Conservation (phyloP, 768 basidiomycete genomes). For the Coprinopsis strossmayeri region DNA sequence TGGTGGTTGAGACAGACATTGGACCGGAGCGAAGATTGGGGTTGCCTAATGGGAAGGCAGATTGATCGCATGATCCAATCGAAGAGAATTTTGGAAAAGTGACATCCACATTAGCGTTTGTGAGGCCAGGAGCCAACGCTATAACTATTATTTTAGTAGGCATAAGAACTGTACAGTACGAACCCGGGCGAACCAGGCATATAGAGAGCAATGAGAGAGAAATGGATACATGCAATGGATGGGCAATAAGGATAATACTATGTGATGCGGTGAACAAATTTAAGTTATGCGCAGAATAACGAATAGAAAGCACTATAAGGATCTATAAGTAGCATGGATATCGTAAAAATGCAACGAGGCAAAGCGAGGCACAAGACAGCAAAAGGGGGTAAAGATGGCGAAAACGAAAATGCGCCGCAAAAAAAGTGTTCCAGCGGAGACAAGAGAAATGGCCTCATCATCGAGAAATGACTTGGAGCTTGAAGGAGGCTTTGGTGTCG, state of each 20-base stretch:
- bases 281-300: constrained; percentile 14
- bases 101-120: not conserved
- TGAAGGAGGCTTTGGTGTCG: constrained; percentile 67
- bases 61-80: not conserved
- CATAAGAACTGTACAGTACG: constrained; percentile 5
- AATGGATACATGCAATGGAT: constrained; percentile 19
- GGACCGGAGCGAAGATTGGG: not conserved
- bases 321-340: constrained; percentile 15
- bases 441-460: constrained; percentile 3
- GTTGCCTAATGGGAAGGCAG: not conserved
- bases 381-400: constrained; percentile 14
- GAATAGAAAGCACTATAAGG: constrained; percentile 16
- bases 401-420: not conserved
- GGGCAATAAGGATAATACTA: constrained; percentile 13
- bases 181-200: not conserved
- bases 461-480: constrained; percentile 45
- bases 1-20: constrained; percentile 11
- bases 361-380: constrained; percentile 35
- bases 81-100: constrained; percentile 2
- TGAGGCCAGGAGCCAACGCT: not conserved
- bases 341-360: constrained; percentile 17
- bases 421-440: constrained; percentile 17
- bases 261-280: constrained; percentile 14
- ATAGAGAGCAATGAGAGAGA: not conserved
- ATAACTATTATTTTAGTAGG: constrained; percentile 5